These are phyloP conservation scores for Saccharomycopsis sp. DNA, from an alignment of 805 yeast species.

Conservation along the genomic window DNA sequence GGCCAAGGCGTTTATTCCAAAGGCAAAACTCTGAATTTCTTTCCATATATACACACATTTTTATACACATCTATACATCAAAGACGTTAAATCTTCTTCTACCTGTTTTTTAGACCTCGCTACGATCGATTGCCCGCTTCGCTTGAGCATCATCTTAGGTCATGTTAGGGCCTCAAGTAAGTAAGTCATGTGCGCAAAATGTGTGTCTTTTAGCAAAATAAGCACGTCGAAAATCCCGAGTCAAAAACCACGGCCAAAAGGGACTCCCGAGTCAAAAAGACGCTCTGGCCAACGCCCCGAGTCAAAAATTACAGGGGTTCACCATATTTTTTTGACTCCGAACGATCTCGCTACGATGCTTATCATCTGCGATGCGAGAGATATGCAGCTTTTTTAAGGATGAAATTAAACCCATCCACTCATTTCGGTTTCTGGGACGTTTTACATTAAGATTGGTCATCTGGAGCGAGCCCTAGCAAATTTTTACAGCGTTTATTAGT, in stretches of 20 bases:
- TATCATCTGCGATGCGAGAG: background rate
- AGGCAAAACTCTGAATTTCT: conserved; percentile 33
- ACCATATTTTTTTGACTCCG: background rate
- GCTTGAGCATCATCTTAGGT: too few relatives aligned
- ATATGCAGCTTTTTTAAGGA: background rate
- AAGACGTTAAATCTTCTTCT: too few relatives aligned
- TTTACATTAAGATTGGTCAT: background rate
- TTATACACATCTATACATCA: too few relatives aligned
- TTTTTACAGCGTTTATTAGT: background rate
- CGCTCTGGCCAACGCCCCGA: background rate
- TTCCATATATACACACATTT: too few relatives aligned
- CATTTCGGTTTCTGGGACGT: too few relatives aligned
- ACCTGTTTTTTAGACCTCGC: too few relatives aligned
- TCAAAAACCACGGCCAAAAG: background rate
- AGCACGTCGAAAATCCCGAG: too few relatives aligned
- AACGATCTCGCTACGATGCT: background rate
- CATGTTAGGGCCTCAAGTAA: too few relatives aligned
- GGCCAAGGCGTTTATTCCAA: conserved; percentile 43
- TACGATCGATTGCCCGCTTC: too few relatives aligned
- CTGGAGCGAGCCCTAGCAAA: background rate
- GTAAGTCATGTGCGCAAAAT: too few relatives aligned
- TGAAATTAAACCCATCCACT: too few relatives aligned
- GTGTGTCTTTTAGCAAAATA: too few relatives aligned
- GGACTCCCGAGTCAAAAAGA: background rate
- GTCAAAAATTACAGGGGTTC: background rate